Base-by-base conservation (phyloP, 1,139 yeast species). In the Chernovozyma sophiae-reginae region DNA sequence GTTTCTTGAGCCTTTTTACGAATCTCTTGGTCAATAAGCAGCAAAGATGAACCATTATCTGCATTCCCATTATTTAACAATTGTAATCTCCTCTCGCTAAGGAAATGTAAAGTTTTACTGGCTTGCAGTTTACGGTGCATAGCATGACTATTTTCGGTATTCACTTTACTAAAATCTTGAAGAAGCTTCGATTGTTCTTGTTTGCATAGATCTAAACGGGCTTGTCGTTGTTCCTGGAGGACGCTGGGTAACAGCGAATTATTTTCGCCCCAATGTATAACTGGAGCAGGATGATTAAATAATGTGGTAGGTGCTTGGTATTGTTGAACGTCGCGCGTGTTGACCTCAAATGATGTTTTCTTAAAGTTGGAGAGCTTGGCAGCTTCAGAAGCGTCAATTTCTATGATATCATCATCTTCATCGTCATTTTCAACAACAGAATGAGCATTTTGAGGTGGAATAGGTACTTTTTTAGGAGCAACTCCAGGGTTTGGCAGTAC, bases 341-440 rank as follows among this genome's bases (percentile, higher is more conserved):
- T 20, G 10, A 10, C 23, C 10, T 16, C 29, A 35, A 56, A 57
- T 3, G 58, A 46, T 12, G 49, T 42, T 18, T 45, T 40, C 33
- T 55, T 59, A 41, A 61, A 61, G n/a, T 43, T 47, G 3, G 52
- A 51, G 2, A 44, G 36, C 22, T 49, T 46, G 8, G 49, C 49
- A 3, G 63, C 64, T 32, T 56, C 63, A 16, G 47, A 51, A 6
- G 62, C 53, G 24, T 57, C 57, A 6, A 61, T 42, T 16, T 56
- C 54, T 30, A 55, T 50, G 4, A 60, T 39, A 7, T 60, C 65
- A 35, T 58, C 65, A 34, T 57, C 62, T 13, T 26, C 18, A 16
- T 26, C 29, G 11, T 26, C 29, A 26, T 46, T 47, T 4, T 36
- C 34, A 13, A 39, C 47, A 16, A 38, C n/a, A n/a, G n/a, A n/a